Conservation (phyloP, 1,284 basidiomycete species). For the Ceratobasidium sp. region DNA sequence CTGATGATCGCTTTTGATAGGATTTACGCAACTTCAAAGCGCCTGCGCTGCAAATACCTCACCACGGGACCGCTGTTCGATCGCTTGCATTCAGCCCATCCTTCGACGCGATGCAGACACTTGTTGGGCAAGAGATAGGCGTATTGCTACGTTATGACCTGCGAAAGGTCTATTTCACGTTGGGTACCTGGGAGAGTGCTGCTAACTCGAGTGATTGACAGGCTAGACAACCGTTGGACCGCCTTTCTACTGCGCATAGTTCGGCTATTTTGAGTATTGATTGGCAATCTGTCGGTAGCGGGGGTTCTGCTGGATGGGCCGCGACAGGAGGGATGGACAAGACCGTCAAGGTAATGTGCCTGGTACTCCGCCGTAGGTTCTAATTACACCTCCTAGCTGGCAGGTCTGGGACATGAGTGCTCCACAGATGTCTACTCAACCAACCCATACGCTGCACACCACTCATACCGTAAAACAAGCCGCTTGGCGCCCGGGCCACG, state of each 20-base stretch:
- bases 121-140: constrained; percentile 83
- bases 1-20: constrained; percentile 53
- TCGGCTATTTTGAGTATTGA: constrained; percentile 78
- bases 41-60: constrained; percentile 69
- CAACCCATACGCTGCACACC: constrained; percentile 76
- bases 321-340: constrained; percentile 82
- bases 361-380: neutral
- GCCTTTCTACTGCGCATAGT: constrained; percentile 78
- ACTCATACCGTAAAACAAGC: constrained; percentile 76
- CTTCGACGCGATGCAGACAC: constrained; percentile 67
- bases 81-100: constrained; percentile 72
- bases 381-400: neutral
- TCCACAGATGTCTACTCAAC: constrained; percentile 64
- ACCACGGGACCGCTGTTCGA: constrained; percentile 73
- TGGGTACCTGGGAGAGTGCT: constrained; percentile 54
- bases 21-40: constrained; percentile 75
- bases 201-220: constrained; percentile 51
- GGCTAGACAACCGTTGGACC: constrained; percentile 59
- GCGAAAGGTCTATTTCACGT: constrained; percentile 59
- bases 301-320: constrained; percentile 72
- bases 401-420: constrained; percentile 80
- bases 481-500: constrained; percentile 78
- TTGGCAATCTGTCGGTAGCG: constrained; percentile 59
- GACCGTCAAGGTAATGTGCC: constrained; percentile 69
- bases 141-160: constrained; percentile 73